Percentiles rank a stretch among this genome's conserved stretches.
Evolutionary conservation across 805 yeast genomes (phyloP).

Genomic region (Candida jianshihensis): DNA sequence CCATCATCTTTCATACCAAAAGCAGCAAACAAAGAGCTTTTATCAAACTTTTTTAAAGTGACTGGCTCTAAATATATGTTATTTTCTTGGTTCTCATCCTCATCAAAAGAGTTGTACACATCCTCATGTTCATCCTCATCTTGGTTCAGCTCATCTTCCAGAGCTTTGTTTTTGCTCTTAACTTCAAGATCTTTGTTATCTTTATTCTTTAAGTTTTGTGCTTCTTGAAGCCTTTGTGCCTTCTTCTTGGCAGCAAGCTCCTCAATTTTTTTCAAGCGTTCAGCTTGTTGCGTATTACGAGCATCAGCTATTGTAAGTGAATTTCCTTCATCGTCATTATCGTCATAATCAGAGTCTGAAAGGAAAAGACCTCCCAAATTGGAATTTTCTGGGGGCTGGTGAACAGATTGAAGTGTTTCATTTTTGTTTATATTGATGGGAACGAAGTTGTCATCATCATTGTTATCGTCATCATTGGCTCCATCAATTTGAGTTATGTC

Average conservation of each 20-base stretch:
- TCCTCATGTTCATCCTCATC: conserved; percentile 6
- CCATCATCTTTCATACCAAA: conserved; percentile 11
- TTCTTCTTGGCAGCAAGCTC: conserved; percentile 18
- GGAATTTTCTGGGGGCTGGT: background rate
- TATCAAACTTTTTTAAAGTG: conserved; percentile 15
- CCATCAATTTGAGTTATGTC: background rate
- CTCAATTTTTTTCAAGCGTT: conserved; percentile 10
- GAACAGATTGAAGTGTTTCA: background rate
- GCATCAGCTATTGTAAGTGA: too few species aligned
- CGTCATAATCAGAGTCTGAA: conserved; percentile 1
- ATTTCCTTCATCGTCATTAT: background rate
- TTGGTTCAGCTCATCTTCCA: conserved; percentile 4
- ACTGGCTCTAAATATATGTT: conserved; percentile 7
- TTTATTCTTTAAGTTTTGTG: conserved; percentile 11
- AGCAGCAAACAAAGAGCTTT: conserved; percentile 15
- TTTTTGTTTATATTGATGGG: background rate
- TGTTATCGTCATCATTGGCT: background rate
- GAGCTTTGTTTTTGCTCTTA: background rate
- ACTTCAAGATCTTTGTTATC: conserved; percentile 6
- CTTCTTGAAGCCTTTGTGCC: conserved; percentile 14
- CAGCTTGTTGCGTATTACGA: conserved; percentile 2
- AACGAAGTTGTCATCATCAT: background rate
- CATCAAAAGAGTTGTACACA: conserved; percentile 4
- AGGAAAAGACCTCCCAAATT: background rate
- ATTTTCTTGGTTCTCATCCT: conserved; percentile 5